These are phyloP conservation scores for Colletotrichum lupini DNA, from an alignment of 2,329 filamentous ascomycete genomes.

Conservation along the genomic window DNA sequence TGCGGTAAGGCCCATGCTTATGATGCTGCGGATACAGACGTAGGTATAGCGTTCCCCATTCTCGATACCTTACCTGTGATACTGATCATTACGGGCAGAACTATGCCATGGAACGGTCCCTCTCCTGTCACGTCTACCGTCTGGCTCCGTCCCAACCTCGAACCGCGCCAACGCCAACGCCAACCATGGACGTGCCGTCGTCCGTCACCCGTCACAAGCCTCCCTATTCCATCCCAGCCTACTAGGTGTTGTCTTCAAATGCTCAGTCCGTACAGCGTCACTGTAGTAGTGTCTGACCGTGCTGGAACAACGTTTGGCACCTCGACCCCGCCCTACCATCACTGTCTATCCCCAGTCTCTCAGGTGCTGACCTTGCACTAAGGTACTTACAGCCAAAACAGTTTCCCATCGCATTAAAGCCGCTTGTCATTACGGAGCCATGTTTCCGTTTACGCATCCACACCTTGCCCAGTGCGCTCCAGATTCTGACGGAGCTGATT, in stretches of 20 bases:
- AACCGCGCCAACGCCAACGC: neutral
- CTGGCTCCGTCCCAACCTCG: slow-evolving; percentile 22
- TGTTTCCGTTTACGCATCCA: slow-evolving; percentile 20
- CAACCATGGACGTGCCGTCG: slow-evolving; percentile 18
- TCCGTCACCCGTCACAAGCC: neutral
- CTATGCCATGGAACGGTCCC: slow-evolving; percentile 31
- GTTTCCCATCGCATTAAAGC: neutral
- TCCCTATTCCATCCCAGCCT: neutral
- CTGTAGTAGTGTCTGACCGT: slow-evolving; percentile 17
- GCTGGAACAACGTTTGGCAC: slow-evolving; percentile 18
- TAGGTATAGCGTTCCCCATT: too few relatives aligned
- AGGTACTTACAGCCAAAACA: neutral
- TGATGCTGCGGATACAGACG: neutral
- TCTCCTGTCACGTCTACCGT: slow-evolving; percentile 27
- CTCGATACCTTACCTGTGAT: neutral
- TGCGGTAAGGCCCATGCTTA: slow-evolving; percentile 8
- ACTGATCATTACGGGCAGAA: neutral
- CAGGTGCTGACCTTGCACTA: neutral
- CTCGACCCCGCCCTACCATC: neutral
- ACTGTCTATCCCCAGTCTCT: neutral
- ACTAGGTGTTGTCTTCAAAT: neutral
- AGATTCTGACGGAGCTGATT: slow-evolving; percentile 19
- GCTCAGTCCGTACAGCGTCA: neutral
- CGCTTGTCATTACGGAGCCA: slow-evolving; percentile 21
- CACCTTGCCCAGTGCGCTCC: neutral